Evolutionary conservation across 139 green algal species (phyloP).

Genomic region (Coelastrella sp.): DNA sequence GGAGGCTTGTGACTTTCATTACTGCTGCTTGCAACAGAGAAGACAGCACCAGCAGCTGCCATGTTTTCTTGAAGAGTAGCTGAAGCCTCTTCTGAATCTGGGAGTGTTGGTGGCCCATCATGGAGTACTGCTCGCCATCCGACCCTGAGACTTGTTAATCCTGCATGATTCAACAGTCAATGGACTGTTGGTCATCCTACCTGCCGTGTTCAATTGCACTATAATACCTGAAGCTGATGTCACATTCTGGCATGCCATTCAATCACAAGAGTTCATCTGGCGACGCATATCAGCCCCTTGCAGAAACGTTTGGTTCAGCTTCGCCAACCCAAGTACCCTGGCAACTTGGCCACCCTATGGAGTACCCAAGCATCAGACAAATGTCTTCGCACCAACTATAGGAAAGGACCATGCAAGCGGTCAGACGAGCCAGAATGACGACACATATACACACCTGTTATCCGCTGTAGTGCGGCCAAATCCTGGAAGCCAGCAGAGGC

Average conservation of each 20-base stretch:
- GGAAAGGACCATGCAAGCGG: background rate
- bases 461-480: background rate
- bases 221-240: background rate
- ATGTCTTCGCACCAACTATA: background rate
- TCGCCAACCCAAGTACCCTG: too few species aligned
- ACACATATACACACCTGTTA: background rate
- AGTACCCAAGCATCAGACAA: too few species aligned
- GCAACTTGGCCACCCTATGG: too few species aligned
- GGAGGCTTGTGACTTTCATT: background rate
- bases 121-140: slow-evolving; percentile 17
- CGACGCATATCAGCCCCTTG: too few species aligned
- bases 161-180: background rate
- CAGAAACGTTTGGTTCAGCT: too few species aligned
- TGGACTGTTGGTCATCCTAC: too few species aligned
- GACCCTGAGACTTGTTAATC: background rate
- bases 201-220: background rate
- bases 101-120: background rate
- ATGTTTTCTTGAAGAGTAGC: background rate
- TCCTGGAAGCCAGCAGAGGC: background rate
- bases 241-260: too few species aligned
- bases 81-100: slow-evolving; percentile 4
- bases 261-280: too few species aligned
- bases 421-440: too few species aligned
- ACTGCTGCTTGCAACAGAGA: background rate
- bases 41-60: background rate